A percentile compares a stretch with the other conserved stretches of the same genome.
Conservation (phyloP, 495 filamentous ascomycete genomes). For the Tuber aestivum region DNA sequence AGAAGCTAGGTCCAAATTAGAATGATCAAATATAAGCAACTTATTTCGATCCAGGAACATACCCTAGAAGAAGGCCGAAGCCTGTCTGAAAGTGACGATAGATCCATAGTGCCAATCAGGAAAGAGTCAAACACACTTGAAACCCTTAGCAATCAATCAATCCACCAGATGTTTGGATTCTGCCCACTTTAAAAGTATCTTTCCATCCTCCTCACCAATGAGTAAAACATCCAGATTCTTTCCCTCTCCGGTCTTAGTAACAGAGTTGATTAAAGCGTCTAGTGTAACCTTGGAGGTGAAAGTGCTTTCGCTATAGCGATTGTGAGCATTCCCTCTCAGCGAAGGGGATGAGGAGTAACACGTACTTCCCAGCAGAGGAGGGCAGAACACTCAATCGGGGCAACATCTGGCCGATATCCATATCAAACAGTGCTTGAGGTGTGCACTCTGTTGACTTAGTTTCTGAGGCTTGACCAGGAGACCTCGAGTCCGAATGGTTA, state of each 20-base stretch:
- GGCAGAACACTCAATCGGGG: conserved; percentile 39
- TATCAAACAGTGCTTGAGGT: conserved; percentile 39
- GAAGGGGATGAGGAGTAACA: not conserved
- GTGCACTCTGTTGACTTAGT: conserved; percentile 37
- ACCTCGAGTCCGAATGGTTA: conserved; percentile 29
- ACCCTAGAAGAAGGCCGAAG: conserved; percentile 37
- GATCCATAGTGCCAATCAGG: conserved; percentile 60
- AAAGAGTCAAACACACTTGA: conserved; percentile 82
- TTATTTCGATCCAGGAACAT: conserved; percentile 46
- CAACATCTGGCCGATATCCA: conserved; percentile 41
- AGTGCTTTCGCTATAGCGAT: conserved; percentile 34
- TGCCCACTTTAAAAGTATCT: conserved; percentile 56
- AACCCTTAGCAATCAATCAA: conserved; percentile 8
- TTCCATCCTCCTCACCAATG: conserved; percentile 68
- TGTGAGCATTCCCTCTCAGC: conserved; percentile 3
- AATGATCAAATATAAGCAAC: conserved; percentile 10
- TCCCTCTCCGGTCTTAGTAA: conserved; percentile 38
- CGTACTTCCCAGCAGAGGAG: conserved; percentile 38
- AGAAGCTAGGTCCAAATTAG: conserved; percentile 45
- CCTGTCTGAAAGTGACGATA: conserved; percentile 38
- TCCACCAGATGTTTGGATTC: not conserved
- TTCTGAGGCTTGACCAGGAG: conserved; percentile 15
- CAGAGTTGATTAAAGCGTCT: conserved; percentile 41
- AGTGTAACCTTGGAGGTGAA: conserved; percentile 42
- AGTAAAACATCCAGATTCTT: conserved; percentile 66